Percentiles rank a stretch among this genome's conserved stretches.
phyloP scores from a whole-genome alignment of 169 alveolate genomes.

The Cryptosporidium sp. region DNA sequence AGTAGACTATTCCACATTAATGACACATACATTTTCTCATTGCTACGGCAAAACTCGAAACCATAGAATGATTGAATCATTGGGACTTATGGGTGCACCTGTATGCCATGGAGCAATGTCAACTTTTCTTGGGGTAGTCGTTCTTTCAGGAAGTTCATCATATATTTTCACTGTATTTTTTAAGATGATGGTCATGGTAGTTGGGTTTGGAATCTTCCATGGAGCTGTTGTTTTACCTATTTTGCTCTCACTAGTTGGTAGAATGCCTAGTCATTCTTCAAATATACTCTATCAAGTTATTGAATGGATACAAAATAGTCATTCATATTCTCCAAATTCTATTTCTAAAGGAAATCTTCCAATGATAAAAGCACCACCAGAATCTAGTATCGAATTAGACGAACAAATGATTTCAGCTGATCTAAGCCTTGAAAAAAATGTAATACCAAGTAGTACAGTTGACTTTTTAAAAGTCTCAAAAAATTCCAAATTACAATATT shows the following conservation, averaged over 20 bases:
- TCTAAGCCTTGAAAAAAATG: not conserved
- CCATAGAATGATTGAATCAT: conserved; percentile 79
- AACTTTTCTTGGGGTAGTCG: conserved; percentile 80
- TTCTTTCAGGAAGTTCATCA: conserved; percentile 81
- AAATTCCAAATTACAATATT: not conserved
- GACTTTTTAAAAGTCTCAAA: not conserved
- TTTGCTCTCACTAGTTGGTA: conserved; percentile 74
- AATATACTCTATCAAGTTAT: conserved; percentile 15
- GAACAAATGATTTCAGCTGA: not conserved
- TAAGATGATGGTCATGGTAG: conserved; percentile 83
- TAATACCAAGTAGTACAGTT: not conserved
- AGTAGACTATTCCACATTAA: conserved; percentile 83
- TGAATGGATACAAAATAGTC: conserved; percentile 53
- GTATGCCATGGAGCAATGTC: conserved; percentile 85
- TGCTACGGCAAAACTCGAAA: conserved; percentile 78
- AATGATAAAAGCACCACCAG: conserved; percentile 17
- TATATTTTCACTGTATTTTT: conserved; percentile 83
- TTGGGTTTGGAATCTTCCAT: conserved; percentile 78
- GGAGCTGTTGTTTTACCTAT: conserved; percentile 78
- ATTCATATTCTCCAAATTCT: not conserved
- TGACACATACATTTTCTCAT: conserved; percentile 83
- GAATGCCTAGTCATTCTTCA: conserved; percentile 60
- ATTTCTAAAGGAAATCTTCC: conserved; percentile 34
- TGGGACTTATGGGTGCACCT: conserved; percentile 84
- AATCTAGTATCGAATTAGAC: not conserved